Conservation (phyloP, 345 rosid species). For the Dovyalis caffra region DNA sequence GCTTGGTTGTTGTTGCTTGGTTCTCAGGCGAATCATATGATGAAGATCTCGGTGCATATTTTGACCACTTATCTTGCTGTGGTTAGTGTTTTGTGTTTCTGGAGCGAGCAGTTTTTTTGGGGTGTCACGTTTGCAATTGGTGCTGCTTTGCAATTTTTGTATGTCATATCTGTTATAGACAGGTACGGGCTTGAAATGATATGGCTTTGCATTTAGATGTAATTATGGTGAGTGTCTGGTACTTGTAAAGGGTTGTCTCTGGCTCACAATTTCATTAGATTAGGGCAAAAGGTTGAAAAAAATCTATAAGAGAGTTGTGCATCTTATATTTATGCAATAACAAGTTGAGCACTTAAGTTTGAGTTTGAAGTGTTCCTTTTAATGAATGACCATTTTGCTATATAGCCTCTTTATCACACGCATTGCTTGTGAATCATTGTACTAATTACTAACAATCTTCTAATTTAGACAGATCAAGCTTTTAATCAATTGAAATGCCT, state of each 20-base stretch:
- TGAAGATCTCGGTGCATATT: constrained; percentile 87
- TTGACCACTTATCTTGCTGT: constrained; percentile 91
- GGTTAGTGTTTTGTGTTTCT: constrained; percentile 85
- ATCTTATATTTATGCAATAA: neutral
- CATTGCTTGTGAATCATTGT: neutral
- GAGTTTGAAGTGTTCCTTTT: constrained; percentile 1
- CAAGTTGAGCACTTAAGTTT: neutral
- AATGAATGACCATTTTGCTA: neutral
- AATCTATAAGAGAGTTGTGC: neutral
- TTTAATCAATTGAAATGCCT: neutral
- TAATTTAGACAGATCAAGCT: neutral
- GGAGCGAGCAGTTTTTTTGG: constrained; percentile 67
- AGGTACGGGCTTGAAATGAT: constrained; percentile 43
- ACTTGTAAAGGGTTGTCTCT: neutral
- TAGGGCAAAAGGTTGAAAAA: neutral
- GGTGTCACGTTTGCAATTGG: constrained; percentile 79
- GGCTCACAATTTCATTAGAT: constrained; percentile 1
- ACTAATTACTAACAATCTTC: neutral
- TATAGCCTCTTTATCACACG: neutral
- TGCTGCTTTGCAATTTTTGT: constrained; percentile 87
- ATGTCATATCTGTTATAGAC: constrained; percentile 92
- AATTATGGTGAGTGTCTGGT: constrained; percentile 2
- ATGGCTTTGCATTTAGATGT: neutral
- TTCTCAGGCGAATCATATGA: constrained; percentile 73
- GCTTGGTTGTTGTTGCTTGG: constrained; percentile 77